Conservation (phyloP, 179 eudicot genomes). For the Beta corolliflora region DNA sequence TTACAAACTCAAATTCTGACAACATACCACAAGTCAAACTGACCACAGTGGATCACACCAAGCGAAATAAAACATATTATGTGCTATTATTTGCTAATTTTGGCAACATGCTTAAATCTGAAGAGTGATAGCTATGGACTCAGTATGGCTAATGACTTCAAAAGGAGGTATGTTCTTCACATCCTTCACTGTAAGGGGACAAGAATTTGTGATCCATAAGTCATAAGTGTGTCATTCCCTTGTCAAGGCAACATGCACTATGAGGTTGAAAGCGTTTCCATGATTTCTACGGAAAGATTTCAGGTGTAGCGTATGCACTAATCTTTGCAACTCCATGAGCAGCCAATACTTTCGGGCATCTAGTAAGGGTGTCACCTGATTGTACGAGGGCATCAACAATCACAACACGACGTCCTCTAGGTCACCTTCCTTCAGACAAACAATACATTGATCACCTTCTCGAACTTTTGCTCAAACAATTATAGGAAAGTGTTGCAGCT, state of each 20-base stretch:
- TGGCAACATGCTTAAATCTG: slow-evolving; percentile 46
- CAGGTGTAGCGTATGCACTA: slow-evolving; percentile 98
- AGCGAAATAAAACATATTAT: neutral
- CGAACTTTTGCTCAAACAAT: slow-evolving; percentile 93
- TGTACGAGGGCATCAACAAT: slow-evolving; percentile 98
- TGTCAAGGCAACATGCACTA: slow-evolving; percentile 64
- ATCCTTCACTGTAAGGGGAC: slow-evolving; percentile 74
- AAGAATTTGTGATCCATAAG: slow-evolving; percentile 98
- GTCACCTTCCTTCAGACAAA: slow-evolving; percentile 96
- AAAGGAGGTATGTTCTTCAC: slow-evolving; percentile 78
- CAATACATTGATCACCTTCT: slow-evolving; percentile 92
- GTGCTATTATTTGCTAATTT: neutral
- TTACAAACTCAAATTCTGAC: neutral
- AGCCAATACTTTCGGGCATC: slow-evolving; percentile 98
- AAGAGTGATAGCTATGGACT: slow-evolving; percentile 77
- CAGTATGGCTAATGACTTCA: slow-evolving; percentile 87
- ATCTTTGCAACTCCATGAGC: slow-evolving; percentile 89
- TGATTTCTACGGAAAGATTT: slow-evolving; percentile 86
- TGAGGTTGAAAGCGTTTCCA: slow-evolving; percentile 88
- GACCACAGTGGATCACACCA: neutral
- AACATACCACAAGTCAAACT: neutral
- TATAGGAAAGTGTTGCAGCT: slow-evolving; percentile 91
- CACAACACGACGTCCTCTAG: slow-evolving; percentile 96
- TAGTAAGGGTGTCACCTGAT: slow-evolving; percentile 91
- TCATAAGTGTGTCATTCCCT: slow-evolving; percentile 79